Percentiles rank a stretch among this genome's conserved stretches.
Evolutionary conservation across 306 rosid species (phyloP).

Genomic region (Amphicarpaea edgeworthii): DNA sequence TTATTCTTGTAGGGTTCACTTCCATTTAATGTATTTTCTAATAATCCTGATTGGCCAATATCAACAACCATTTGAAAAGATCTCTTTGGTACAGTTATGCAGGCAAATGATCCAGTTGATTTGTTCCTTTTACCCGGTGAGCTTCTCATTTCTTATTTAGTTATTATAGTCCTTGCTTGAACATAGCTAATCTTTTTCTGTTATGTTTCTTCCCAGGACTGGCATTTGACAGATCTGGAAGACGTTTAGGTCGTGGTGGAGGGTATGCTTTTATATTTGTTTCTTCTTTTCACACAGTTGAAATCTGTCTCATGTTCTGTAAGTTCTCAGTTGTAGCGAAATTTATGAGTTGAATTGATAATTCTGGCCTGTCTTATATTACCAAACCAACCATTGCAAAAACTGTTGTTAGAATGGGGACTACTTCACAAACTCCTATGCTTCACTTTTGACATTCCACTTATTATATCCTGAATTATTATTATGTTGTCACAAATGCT

Average conservation of each 20-base stretch:
- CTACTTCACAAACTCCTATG: constrained; percentile 23
- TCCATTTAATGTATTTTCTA: constrained; percentile 43
- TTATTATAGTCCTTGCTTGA: constrained; percentile 28
- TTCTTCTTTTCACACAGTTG: constrained; percentile 34
- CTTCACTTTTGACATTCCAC: constrained; percentile 29
- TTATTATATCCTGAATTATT: neutral
- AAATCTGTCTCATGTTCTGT: constrained; percentile 30
- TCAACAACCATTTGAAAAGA: constrained; percentile 44
- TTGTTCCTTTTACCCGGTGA: constrained; percentile 92
- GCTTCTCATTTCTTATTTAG: constrained; percentile 34
- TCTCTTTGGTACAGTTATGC: constrained; percentile 82
- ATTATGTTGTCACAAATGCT: neutral
- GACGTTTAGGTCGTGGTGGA: constrained; percentile 98
- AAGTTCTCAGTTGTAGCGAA: constrained; percentile 17
- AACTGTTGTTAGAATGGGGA: neutral
- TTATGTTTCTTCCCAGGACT: constrained; percentile 66
- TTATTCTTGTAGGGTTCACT: constrained; percentile 47
- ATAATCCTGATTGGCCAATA: constrained; percentile 49
- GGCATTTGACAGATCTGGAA: constrained; percentile 92
- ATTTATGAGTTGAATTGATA: neutral
- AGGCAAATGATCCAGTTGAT: constrained; percentile 88
- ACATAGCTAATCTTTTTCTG: constrained; percentile 23
- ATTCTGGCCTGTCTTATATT: constrained; percentile 12
- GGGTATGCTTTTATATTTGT: constrained; percentile 64
- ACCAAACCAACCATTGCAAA: constrained; percentile 1